These are phyloP conservation scores for Blumeria hordei DNA, from an alignment of 2,329 filamentous ascomycete genomes.

Conservation along the genomic window DNA sequence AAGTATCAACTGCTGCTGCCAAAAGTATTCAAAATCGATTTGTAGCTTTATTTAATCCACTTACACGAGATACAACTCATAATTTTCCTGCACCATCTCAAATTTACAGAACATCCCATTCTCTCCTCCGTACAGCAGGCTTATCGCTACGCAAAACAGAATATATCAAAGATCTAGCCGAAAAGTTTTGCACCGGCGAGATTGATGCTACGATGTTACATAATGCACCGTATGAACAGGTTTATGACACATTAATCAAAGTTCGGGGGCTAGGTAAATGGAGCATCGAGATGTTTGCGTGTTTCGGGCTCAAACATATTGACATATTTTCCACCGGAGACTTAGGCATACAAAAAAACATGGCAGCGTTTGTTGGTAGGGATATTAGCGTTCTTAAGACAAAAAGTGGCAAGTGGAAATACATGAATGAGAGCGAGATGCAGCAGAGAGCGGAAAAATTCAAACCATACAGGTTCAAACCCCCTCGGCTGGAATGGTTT, in stretches of 20 bases:
- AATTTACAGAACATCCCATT: slow-evolving; percentile 38
- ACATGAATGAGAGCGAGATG: slow-evolving; percentile 92
- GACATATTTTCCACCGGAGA: slow-evolving; percentile 88
- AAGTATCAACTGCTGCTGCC: slow-evolving; percentile 82
- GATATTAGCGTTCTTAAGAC: slow-evolving; percentile 67
- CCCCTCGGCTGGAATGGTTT: neutral
- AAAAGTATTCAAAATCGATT: slow-evolving; percentile 76
- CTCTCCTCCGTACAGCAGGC: slow-evolving; percentile 56
- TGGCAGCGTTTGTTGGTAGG: slow-evolving; percentile 65
- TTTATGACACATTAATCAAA: slow-evolving; percentile 59
- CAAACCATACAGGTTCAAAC: slow-evolving; percentile 42
- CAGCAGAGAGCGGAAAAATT: slow-evolving; percentile 56
- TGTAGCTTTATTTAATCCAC: slow-evolving; percentile 39
- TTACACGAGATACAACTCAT: slow-evolving; percentile 13
- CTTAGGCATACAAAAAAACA: slow-evolving; percentile 77
- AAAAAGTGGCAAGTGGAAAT: slow-evolving; percentile 83
- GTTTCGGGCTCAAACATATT: slow-evolving; percentile 80
- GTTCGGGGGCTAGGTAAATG: slow-evolving; percentile 72
- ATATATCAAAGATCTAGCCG: slow-evolving; percentile 68
- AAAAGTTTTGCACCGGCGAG: slow-evolving; percentile 55
- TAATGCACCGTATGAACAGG: slow-evolving; percentile 60
- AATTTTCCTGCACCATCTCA: slow-evolving; percentile 54
- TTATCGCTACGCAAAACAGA: slow-evolving; percentile 89
- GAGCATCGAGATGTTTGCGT: slow-evolving; percentile 96
- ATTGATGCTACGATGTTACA: slow-evolving; percentile 54